Evolutionary conservation across 2,329 filamentous ascomycete genomes (phyloP).

Genomic region (Acrocalymma vagum): DNA sequence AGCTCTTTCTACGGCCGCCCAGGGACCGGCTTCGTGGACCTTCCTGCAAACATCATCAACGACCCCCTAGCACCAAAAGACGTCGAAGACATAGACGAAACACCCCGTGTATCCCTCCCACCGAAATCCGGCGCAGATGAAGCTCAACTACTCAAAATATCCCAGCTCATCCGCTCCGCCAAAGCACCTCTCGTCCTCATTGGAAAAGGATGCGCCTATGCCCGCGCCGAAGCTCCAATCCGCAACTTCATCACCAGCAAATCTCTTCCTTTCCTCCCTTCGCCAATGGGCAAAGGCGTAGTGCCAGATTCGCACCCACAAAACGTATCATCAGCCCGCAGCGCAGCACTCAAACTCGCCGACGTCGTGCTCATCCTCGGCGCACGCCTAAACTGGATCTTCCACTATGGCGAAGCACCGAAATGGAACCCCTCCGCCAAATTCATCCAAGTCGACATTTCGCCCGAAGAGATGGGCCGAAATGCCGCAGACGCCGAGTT

Average conservation of each 20-base stretch:
- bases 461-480: conserved; percentile 62
- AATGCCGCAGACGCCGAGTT: conserved; percentile 59
- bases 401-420: conserved; percentile 64
- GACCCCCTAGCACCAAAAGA: conserved; percentile 11
- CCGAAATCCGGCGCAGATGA: conserved; percentile 57
- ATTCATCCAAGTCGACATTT: conserved; percentile 65
- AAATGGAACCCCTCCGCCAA: conserved; percentile 61
- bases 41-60: conserved; percentile 65
- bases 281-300: conserved; percentile 68
- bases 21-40: conserved; percentile 62
- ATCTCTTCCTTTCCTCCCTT: conserved; percentile 64
- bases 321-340: conserved; percentile 63
- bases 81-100: conserved; percentile 8
- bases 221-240: conserved; percentile 58
- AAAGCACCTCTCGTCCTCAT: conserved; percentile 62
- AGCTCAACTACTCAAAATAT: conserved; percentile 52
- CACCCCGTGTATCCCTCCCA: conserved; percentile 37
- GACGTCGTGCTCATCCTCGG: conserved; percentile 65
- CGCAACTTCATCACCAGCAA: conserved; percentile 56
- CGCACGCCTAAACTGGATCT: conserved; percentile 66
- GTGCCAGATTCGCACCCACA: conserved; percentile 62
- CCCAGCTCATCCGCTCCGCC: conserved; percentile 56
- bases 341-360: conserved; percentile 61
- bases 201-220: conserved; percentile 65
- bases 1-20: conserved; percentile 63